These are phyloP conservation scores for Thermochaetoides thermophila DNA, from an alignment of 495 filamentous ascomycete species.

Conservation along the genomic window DNA sequence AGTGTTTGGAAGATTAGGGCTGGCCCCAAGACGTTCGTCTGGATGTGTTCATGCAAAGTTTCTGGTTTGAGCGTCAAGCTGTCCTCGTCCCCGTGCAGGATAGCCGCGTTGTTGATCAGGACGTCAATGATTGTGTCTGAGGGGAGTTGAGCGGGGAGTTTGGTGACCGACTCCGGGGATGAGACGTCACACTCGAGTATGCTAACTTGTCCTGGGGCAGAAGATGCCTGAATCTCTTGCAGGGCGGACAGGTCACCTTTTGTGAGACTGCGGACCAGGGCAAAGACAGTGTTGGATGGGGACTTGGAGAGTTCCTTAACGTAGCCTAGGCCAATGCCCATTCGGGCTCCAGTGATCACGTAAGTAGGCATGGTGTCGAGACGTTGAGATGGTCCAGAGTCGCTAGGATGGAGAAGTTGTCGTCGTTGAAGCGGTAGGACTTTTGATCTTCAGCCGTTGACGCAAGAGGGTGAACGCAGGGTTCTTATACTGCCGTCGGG, in stretches of 20 bases:
- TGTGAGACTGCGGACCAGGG: conserved; percentile 27
- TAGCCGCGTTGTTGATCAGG: conserved; percentile 27
- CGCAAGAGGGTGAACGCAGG: too few species aligned
- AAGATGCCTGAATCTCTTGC: conserved; percentile 8
- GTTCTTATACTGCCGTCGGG: too few species aligned
- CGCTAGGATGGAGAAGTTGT: background rate
- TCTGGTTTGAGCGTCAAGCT: conserved; percentile 16
- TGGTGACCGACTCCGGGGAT: conserved; percentile 17
- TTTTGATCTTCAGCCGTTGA: too few species aligned
- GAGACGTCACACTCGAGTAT: conserved; percentile 29
- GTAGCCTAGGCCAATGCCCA: conserved; percentile 37
- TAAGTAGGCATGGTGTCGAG: conserved; percentile 31
- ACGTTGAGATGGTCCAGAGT: too few species aligned
- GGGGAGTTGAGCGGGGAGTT: conserved; percentile 11
- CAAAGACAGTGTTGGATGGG: conserved; percentile 30
- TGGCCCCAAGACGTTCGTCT: conserved; percentile 24
- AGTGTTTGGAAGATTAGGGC: conserved; percentile 12
- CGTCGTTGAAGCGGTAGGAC: background rate
- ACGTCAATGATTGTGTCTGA: conserved; percentile 19
- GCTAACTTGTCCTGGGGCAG: conserved; percentile 9
- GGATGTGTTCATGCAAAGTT: conserved; percentile 12
- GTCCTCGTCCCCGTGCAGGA: conserved; percentile 15
- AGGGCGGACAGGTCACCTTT: conserved; percentile 15
- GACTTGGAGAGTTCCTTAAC: conserved; percentile 30
- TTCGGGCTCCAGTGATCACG: conserved; percentile 36